These are phyloP conservation scores for Ziziphus jujuba DNA, from an alignment of 306 rosid species.

Conservation along the genomic window DNA sequence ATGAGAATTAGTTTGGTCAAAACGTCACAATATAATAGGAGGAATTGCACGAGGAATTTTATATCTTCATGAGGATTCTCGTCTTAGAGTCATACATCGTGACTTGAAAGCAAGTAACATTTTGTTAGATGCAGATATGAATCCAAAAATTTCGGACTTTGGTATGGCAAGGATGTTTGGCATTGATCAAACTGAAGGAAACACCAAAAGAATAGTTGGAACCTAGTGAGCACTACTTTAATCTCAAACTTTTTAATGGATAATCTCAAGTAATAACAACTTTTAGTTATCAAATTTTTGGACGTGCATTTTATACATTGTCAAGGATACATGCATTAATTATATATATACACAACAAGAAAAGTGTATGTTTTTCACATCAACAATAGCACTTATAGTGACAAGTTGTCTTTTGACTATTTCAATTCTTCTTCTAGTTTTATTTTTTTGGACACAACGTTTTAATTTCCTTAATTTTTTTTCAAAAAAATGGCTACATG, in stretches of 20 bases:
- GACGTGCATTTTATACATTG: background rate
- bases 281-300: background rate
- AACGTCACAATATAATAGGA: conserved; percentile 41
- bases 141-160: conserved; percentile 59
- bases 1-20: conserved; percentile 43
- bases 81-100: conserved; percentile 49
- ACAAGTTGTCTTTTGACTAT: too few species aligned
- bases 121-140: conserved; percentile 46
- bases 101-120: conserved; percentile 63
- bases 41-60: conserved; percentile 55
- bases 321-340: too few species aligned
- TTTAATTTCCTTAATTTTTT: background rate
- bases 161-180: too few species aligned
- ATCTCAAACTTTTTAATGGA: background rate
- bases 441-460: background rate
- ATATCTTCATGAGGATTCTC: conserved; percentile 63
- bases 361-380: too few species aligned
- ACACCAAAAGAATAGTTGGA: conserved; percentile 50
- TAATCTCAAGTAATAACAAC: too few species aligned
- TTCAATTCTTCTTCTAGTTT: background rate
- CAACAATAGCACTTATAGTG: too few species aligned
- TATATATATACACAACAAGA: too few species aligned
- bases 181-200: too few species aligned
- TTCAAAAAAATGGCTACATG: conserved; percentile 35
- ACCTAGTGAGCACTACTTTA: conserved; percentile 48